Evolutionary conservation across 139 green algal genomes (phyloP), one percentile per base, ranked within the genome.

Genomic region (Haematococcus lacustris): DNA sequence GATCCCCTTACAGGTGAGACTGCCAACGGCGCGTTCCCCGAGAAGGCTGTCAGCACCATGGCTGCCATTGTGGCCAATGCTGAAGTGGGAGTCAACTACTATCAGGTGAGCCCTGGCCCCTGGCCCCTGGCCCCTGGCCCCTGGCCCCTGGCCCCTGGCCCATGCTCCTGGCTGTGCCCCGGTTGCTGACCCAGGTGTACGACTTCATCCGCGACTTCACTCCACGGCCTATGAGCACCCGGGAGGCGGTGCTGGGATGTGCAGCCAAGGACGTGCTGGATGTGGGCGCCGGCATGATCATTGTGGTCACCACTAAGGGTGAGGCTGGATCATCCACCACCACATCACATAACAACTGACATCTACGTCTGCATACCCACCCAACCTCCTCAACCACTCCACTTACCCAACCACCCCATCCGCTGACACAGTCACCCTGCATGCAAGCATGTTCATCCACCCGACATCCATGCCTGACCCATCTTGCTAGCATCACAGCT

Each of bases 1-100:
- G n/a, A n/a, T n/a, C n/a, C n/a, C n/a, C n/a, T n/a, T n/a, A 35
- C 66, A 68, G 85, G 85, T 3, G 86, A 91, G 79, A 91, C 80
- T 0, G 86, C 86, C 17, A 85, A 83, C 41, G 86, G 86, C 61
- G 38, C 39, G 3, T 85, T 78, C 66, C 81, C 86, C 1, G 69
- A 73, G 9, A 38, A 74, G 66, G 83, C 86, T 3, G 83, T 88
- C 51, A 57, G 66, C 6, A 86, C 81, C 47, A 91, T 91, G 83
- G 76, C 71, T 3, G 67, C 68, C 39, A 88, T 91, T 67, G 80
- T 76, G 21, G 73, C 75, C 35, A 82, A 85, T 37, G 85, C 85
- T 13, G 85, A 90, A 76, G 70, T 87, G 28, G 77, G 82, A 37
- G 63, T 79, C 37, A 85, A 88, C 73, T 73, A 75, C 78, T 80